Conservation (phyloP, 441 rosid genomes). For the Rhodomyrtus psidioides region DNA sequence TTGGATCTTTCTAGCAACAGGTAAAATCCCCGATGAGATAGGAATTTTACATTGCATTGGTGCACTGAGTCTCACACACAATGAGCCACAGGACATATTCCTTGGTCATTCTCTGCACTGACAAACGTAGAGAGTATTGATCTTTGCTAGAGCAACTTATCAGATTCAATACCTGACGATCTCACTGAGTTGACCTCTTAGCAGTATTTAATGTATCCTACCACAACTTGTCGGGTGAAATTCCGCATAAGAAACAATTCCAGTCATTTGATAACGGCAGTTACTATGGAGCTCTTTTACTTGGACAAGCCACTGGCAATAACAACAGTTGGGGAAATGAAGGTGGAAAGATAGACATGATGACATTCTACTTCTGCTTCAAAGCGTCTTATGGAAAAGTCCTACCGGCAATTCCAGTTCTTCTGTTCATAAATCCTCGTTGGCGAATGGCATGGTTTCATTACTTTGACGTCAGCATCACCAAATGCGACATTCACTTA, state of each 20-base stretch:
- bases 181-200: neutral
- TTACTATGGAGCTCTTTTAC: neutral
- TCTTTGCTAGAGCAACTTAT: neutral
- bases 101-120: neutral
- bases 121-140: neutral
- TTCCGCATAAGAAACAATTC: neutral
- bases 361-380: neutral
- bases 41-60: neutral
- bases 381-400: neutral
- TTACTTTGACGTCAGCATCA: neutral
- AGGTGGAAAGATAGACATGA: neutral
- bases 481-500: neutral
- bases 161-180: accelerated
- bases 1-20: neutral
- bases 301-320: neutral
- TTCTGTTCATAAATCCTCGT: neutral
- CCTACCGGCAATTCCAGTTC: neutral
- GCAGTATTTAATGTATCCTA: neutral
- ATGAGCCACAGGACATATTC: neutral
- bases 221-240: neutral
- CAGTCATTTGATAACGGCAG: neutral
- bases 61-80: neutral
- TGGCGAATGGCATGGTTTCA: neutral
- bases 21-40: neutral
- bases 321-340: neutral